Evolutionary conservation across 2,329 filamentous ascomycete species (phyloP).

Genomic region (Curvularia sp.): DNA sequence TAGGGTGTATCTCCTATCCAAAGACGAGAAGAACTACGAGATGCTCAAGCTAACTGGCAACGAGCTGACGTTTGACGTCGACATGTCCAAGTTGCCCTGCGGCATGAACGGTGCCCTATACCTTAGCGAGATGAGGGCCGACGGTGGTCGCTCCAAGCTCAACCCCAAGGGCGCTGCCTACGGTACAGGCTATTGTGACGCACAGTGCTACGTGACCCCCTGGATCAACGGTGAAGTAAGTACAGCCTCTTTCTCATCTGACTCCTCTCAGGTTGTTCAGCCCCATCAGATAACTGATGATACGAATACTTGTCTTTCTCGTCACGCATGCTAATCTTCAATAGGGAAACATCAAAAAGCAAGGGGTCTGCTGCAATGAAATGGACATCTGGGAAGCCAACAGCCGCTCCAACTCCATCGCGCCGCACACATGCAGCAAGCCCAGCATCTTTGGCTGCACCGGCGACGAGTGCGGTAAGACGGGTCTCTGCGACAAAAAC

Average conservation of each 20-base stretch:
- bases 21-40: slow-evolving; percentile 67
- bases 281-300: not conserved
- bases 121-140: slow-evolving; percentile 50
- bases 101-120: slow-evolving; percentile 54
- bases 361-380: slow-evolving; percentile 62
- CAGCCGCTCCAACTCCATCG: slow-evolving; percentile 54
- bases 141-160: slow-evolving; percentile 45
- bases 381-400: slow-evolving; percentile 66
- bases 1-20: slow-evolving; percentile 70
- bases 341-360: slow-evolving; percentile 53
- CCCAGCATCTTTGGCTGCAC: slow-evolving; percentile 54
- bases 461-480: slow-evolving; percentile 52
- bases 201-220: slow-evolving; percentile 55
- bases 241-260: slow-evolving; percentile 1
- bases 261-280: not conserved
- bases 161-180: slow-evolving; percentile 64
- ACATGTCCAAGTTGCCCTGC: slow-evolving; percentile 58
- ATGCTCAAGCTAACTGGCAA: slow-evolving; percentile 70
- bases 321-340: slow-evolving; percentile 49
- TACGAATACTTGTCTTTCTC: not conserved
- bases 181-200: slow-evolving; percentile 65
- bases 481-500: slow-evolving; percentile 48
- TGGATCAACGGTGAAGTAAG: slow-evolving; percentile 50
- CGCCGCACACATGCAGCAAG: slow-evolving; percentile 60
- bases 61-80: slow-evolving; percentile 76